Conservation (phyloP, 345 rosid genomes). For the Ailanthus altissimus region DNA sequence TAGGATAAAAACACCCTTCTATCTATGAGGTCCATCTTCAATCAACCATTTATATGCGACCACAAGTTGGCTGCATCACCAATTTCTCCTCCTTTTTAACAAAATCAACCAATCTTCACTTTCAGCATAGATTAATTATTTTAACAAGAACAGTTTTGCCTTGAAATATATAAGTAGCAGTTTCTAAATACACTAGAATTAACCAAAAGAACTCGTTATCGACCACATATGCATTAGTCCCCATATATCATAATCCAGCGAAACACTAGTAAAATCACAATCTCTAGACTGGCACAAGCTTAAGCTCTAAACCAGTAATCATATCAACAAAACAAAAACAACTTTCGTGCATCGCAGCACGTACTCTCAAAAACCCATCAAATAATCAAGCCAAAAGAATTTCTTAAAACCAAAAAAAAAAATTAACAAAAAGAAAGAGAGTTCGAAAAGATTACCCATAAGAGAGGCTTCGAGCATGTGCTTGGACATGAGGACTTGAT, state of each 20-base stretch:
- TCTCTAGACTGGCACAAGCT: neutral
- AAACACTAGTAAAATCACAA: neutral
- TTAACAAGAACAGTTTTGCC: neutral
- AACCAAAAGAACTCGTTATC: neutral
- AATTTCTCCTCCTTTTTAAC: neutral
- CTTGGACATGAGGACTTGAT: slow-evolving; percentile 69
- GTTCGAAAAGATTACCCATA: slow-evolving; percentile 52
- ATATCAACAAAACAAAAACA: too few species aligned
- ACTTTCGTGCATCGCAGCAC: too few species aligned
- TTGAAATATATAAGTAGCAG: neutral
- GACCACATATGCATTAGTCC: neutral
- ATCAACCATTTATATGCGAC: neutral
- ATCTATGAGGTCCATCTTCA: neutral
- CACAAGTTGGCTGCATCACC: neutral
- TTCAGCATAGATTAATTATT: neutral
- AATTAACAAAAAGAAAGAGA: neutral
- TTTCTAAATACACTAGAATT: neutral
- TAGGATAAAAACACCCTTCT: neutral
- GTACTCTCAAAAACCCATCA: neutral
- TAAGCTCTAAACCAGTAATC: neutral
- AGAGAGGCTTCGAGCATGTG: slow-evolving; percentile 87
- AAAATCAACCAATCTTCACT: neutral
- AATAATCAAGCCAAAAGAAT: neutral
- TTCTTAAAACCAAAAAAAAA: too few species aligned
- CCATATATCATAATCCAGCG: neutral